Evolutionary conservation across 495 filamentous ascomycete genomes (phyloP), one percentile per base, ranked within the genome.

Genomic region (Penicillium coffeae): DNA sequence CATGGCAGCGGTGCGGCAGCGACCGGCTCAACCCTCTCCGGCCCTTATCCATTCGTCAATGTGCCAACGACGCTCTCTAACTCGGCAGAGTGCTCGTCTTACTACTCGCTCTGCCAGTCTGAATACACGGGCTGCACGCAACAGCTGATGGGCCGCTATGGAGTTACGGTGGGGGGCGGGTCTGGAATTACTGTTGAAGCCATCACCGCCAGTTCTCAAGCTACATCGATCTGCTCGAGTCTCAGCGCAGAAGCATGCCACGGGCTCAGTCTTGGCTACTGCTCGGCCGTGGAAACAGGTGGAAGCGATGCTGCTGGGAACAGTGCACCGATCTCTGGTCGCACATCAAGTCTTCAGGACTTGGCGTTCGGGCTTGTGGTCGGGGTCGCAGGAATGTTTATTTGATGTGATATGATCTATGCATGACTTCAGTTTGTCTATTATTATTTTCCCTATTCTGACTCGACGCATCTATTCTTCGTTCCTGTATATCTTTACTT

Each of bases 61-160:
- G 73, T 88, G 45, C 80, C 82, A 22, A 89, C 86, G 1, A 76
- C 75, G 35, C 88, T 88, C 51, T 58, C 70, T 39, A 80, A 87
- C 51, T 65, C 76, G 14, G 78, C 71, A n/a, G 71, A 72, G 8
- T 90, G 87, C 67, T 78, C 83, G 1, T 78, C 81, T 10, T 86
- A 86, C 55, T 79, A 84, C 62, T 79, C 73, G 32, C 71, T 78
- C 38, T 90, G 86, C 60, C 72, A 80, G 57, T 73, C 69, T 27
- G 84, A 87, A 56, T 86, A 83, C 55, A 66, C 70, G 14, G 75
- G 71, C 21, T 90, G 87, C 55, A 79, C 83, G 0, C 68, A 73
- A n/a, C 71, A 72, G 16, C 63, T 89, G 37, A 74, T 71, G 27
- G 81, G 74, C 10, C 62, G 62, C 13, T 74, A 75, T 34, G 70